Conservation (phyloP, 768 basidiomycete genomes). For the Neoboletus subvelutipes region DNA sequence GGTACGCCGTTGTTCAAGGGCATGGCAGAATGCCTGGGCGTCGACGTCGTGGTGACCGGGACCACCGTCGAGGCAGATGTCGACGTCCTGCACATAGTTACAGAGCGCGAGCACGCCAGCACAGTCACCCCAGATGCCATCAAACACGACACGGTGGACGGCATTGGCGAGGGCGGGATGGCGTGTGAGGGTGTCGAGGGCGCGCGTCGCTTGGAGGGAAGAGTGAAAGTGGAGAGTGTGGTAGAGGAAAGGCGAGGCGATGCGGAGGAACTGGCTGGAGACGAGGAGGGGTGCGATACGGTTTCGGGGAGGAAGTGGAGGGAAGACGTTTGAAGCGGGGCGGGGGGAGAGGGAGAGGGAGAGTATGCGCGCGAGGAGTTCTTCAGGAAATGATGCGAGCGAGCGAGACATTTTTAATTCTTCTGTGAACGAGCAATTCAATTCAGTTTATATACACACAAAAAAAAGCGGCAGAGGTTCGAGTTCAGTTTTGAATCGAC, state of each 20-base stretch:
- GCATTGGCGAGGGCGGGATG: conserved; percentile 39
- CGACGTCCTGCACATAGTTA: conserved; percentile 39
- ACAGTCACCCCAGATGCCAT: conserved; percentile 41
- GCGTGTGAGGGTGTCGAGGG: conserved; percentile 37
- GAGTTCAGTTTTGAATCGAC: conserved; percentile 12
- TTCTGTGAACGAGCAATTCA: background rate
- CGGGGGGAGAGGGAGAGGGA: conserved; percentile 27
- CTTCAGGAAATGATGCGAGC: conserved; percentile 39
- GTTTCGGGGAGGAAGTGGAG: conserved; percentile 14
- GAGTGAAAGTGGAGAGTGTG: conserved; percentile 47
- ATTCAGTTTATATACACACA: conserved; percentile 8
- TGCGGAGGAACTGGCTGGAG: conserved; percentile 51
- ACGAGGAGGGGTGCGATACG: conserved; percentile 49
- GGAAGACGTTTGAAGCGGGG: conserved; percentile 25
- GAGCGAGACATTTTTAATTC: conserved; percentile 17
- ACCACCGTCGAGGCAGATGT: conserved; percentile 33
- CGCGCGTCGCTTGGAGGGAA: conserved; percentile 36
- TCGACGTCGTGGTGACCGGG: conserved; percentile 12
- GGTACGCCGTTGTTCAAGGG: conserved; percentile 36
- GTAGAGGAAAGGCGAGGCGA: conserved; percentile 59
- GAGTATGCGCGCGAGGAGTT: conserved; percentile 49
- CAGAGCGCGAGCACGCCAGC: conserved; percentile 37
- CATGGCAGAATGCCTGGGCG: conserved; percentile 40
- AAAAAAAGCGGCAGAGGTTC: no score
- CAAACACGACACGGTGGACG: conserved; percentile 44